These are phyloP conservation scores for Moringa oleifera DNA, from an alignment of 345 rosid species.

Conservation along the genomic window DNA sequence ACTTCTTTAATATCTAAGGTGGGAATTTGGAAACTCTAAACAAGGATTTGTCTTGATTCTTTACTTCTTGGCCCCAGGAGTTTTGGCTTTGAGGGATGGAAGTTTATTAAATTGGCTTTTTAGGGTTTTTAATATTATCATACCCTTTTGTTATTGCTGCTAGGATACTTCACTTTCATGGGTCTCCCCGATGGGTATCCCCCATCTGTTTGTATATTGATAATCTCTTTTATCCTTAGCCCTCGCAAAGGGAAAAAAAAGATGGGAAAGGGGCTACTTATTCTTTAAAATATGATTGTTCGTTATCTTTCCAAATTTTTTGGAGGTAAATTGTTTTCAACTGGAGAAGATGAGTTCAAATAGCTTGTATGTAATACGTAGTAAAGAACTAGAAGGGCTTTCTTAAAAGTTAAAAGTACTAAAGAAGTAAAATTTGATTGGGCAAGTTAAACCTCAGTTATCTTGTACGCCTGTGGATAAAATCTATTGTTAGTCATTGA, in stretches of 20 bases:
- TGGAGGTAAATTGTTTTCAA: background rate
- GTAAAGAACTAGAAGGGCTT: background rate
- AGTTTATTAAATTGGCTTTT: background rate
- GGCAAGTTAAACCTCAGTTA: too few relatives aligned
- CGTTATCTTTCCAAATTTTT: too few relatives aligned
- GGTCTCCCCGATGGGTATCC: too few relatives aligned
- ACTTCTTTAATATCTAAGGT: background rate
- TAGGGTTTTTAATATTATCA: too few relatives aligned
- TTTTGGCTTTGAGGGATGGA: background rate
- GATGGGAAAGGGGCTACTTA: background rate
- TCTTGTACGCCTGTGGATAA: too few relatives aligned
- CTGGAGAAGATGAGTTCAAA: background rate
- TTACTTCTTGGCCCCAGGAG: background rate
- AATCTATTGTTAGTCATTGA: too few relatives aligned
- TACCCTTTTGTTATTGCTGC: too few relatives aligned
- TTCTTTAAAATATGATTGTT: background rate
- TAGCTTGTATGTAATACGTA: background rate
- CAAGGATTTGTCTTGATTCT: background rate
- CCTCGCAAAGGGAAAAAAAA: background rate
- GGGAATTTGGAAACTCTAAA: background rate
- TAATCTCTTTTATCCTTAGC: background rate
- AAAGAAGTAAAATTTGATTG: too few relatives aligned
- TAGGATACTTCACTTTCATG: too few relatives aligned
- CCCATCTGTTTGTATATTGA: background rate
- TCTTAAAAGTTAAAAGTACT: too few relatives aligned